Evolutionary conservation across 805 yeast species (phyloP), one percentile per base, ranked within the genome.

Genomic region (Candida verbasci): DNA sequence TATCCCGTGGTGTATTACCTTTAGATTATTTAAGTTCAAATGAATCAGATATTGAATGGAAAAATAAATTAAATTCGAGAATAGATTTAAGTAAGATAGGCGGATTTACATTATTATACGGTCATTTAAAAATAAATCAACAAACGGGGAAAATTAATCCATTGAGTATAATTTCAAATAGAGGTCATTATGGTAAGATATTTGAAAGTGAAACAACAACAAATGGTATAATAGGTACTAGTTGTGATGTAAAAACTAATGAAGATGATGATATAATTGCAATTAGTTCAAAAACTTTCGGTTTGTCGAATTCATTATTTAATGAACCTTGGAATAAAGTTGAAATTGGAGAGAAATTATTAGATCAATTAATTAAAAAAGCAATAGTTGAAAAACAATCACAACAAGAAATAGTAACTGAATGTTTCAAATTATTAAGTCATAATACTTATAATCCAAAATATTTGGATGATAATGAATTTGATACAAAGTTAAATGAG

Each of bases 301-400:
- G 86, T 1, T 49, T 85, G 10, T 81, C 89, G 1, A 85, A 85
- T 52, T 82, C 89, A 2, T 58, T 75, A n/a, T 74, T 66, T 45
- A 65, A 70, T 21, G 66, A 76, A 17, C 82, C 86, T 6, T 89
- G 97, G 97, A 71, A 73, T 0, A 91, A 89, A 49, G 82, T 82
- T 0, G 46, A 51, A 4, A 36, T 60, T 4, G 96, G 91, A 0
- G 53, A 50, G 31, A 15, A 32, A 7, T 33, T 56, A 22, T 45
- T 68, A 21, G 44, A 49, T 9, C 43, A 47, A 6, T 22, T 55
- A 29, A 47, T 62, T 10, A 16, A 45, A 5, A 26, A 40, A n/a
- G 39, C 63, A 0, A 37, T 49, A 2, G 44, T 33, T 1, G 14
- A 39, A 3, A 28, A 39, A 0, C 42, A 43, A 34, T 28, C 55